phyloP scores from a whole-genome alignment of 2,329 filamentous ascomycete species.

The Sordariomycetes sp. region DNA sequence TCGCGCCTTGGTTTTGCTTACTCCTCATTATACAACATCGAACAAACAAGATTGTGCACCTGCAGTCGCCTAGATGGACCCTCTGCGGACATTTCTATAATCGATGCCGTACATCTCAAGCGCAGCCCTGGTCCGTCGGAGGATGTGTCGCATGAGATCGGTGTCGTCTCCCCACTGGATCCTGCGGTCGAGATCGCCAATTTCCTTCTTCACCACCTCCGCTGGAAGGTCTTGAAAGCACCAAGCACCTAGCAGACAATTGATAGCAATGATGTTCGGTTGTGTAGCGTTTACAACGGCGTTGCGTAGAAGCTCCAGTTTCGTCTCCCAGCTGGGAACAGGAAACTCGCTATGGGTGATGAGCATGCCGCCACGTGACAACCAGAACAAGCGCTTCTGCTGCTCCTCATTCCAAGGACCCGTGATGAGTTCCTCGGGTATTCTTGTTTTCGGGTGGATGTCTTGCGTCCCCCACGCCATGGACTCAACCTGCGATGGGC shows the following conservation, averaged over 20 bases:
- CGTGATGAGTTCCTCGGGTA: slow-evolving; percentile 28
- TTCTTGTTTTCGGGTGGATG: slow-evolving; percentile 26
- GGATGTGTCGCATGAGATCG: slow-evolving; percentile 11
- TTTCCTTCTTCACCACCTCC: slow-evolving; percentile 16
- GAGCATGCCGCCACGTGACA: slow-evolving; percentile 27
- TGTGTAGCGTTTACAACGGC: slow-evolving; percentile 18
- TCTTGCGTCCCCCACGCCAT: slow-evolving; percentile 18
- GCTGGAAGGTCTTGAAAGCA: slow-evolving; percentile 17
- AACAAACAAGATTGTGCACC: background rate
- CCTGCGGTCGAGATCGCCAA: slow-evolving; percentile 14
- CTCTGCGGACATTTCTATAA: background rate
- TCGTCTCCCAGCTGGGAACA: slow-evolving; percentile 29
- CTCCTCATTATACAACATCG: too few relatives aligned
- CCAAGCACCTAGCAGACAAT: slow-evolving; percentile 18
- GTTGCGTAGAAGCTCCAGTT: slow-evolving; percentile 24
- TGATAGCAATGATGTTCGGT: slow-evolving; percentile 17
- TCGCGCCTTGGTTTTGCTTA: too few relatives aligned
- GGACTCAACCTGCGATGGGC: slow-evolving; percentile 10
- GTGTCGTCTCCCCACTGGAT: slow-evolving; percentile 20
- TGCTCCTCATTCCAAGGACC: slow-evolving; percentile 31
- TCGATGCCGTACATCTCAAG: slow-evolving; percentile 11
- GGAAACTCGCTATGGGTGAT: slow-evolving; percentile 8
- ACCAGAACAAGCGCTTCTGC: slow-evolving; percentile 34
- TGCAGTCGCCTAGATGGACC: background rate
- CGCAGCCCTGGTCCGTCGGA: slow-evolving; percentile 10